These are phyloP conservation scores for Astrothelium macrocarpum DNA, from an alignment of 495 filamentous ascomycete species.

Conservation along the genomic window DNA sequence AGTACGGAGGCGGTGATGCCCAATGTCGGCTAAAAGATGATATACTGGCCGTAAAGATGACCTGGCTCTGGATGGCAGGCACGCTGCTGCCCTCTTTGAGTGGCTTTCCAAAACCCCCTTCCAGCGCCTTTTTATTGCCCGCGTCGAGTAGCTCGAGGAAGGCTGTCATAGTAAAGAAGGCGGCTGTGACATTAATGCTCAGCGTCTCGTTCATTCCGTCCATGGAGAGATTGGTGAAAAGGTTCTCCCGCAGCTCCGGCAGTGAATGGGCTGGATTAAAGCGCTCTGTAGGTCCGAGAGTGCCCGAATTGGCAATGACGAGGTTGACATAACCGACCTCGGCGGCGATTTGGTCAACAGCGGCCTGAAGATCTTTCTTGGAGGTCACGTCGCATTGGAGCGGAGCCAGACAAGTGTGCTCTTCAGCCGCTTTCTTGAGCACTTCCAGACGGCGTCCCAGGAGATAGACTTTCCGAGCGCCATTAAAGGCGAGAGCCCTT, in stretches of 20 bases:
- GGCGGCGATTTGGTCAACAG: conserved; percentile 23
- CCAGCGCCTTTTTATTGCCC: conserved; percentile 26
- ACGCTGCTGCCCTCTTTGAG: conserved; percentile 21
- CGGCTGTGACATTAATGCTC: conserved; percentile 30
- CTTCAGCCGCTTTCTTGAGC: conserved; percentile 12
- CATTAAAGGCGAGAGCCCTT: conserved; percentile 51
- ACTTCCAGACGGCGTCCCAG: conserved; percentile 50
- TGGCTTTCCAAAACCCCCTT: not conserved
- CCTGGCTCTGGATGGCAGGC: conserved; percentile 23
- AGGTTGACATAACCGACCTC: conserved; percentile 31
- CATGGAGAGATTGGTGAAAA: conserved; percentile 8
- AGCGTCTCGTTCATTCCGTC: conserved; percentile 20
- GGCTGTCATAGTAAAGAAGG: conserved; percentile 32
- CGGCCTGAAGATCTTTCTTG: conserved; percentile 27
- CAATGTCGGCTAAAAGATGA: conserved; percentile 24
- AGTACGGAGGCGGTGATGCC: conserved; percentile 28
- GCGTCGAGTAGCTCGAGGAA: conserved; percentile 36
- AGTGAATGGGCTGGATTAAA: conserved; percentile 1
- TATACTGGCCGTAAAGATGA: conserved; percentile 29
- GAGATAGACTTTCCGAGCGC: conserved; percentile 60
- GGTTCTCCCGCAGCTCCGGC: conserved; percentile 10
- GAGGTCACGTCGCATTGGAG: conserved; percentile 35
- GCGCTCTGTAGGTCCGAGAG: conserved; percentile 4
- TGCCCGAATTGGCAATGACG: conserved; percentile 14
- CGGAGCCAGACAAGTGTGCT: conserved; percentile 27